Percentiles rank a stretch among this genome's conserved stretches.
These are phyloP conservation scores for Plasmodium reichenowi DNA, from an alignment of 169 alveolate genomes.

Conservation along the genomic window DNA sequence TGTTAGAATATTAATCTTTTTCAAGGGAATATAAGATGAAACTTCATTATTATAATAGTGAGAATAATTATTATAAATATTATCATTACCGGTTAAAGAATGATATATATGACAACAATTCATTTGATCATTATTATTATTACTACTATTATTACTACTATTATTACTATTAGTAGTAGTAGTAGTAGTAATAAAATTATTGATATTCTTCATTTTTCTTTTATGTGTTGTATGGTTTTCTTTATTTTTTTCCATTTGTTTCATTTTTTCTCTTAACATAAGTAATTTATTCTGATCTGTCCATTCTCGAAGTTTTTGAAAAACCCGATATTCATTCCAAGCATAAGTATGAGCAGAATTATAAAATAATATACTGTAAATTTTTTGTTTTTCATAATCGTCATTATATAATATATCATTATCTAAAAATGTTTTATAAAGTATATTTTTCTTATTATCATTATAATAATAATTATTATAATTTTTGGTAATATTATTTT, in stretches of 20 bases:
- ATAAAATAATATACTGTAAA: slow-evolving; percentile 20
- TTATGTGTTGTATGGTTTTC: background rate
- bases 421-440: background rate
- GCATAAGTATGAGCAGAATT: background rate
- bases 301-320: slow-evolving; percentile 28
- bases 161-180: too few species aligned
- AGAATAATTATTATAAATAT: too few species aligned
- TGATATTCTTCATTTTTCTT: too few species aligned
- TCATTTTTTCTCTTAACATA: slow-evolving; percentile 47
- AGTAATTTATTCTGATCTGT: slow-evolving; percentile 18
- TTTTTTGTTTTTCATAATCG: slow-evolving; percentile 26
- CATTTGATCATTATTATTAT: too few species aligned
- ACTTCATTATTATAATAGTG: background rate
- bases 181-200: too few species aligned
- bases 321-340: background rate
- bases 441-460: background rate
- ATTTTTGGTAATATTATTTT: too few species aligned
- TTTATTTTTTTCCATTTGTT: slow-evolving; percentile 38
- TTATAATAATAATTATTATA: background rate
- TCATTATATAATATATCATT: background rate
- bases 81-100: too few species aligned
- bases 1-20: slow-evolving; percentile 7
- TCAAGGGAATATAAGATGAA: background rate
- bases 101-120: too few species aligned
- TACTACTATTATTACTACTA: too few species aligned